Evolutionary conservation across 169 alveolate species (phyloP).

Genomic region (Perkinsus chesapeaki): DNA sequence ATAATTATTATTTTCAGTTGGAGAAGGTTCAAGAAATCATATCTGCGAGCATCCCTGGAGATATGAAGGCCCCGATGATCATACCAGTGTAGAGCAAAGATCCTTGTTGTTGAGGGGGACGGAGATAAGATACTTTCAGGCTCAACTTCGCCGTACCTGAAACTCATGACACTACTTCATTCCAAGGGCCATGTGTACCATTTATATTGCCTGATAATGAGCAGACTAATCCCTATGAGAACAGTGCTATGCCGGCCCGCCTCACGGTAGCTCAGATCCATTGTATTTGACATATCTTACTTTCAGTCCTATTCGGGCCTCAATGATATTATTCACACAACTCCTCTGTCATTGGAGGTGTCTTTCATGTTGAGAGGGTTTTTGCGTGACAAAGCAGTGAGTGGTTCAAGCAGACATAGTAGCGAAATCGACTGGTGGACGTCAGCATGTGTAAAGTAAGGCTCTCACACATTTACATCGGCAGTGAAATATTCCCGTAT

Average conservation of each 20-base stretch:
- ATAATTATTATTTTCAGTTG: not conserved
- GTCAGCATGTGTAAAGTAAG: not conserved
- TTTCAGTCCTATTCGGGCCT: not conserved
- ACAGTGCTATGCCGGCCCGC: not conserved
- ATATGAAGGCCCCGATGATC: not conserved
- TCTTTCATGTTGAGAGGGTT: not conserved
- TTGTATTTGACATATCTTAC: not conserved
- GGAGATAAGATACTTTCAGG: not conserved
- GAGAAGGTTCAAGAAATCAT: not conserved
- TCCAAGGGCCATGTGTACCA: not conserved
- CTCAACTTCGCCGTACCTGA: not conserved
- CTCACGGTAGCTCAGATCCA: not conserved
- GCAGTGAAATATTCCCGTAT: too few relatives aligned
- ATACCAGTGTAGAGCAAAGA: not conserved
- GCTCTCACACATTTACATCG: too few relatives aligned
- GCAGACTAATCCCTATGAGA: not conserved
- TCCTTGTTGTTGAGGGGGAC: too few relatives aligned
- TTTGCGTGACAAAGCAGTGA: not conserved
- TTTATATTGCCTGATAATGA: not conserved
- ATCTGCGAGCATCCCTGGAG: not conserved
- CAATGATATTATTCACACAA: not conserved
- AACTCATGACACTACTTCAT: not conserved
- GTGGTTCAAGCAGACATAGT: not conserved
- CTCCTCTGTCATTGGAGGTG: not conserved
- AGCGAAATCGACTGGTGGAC: not conserved